These are phyloP conservation scores for Volvox africanus DNA, from an alignment of 139 green algal species.

Conservation along the genomic window DNA sequence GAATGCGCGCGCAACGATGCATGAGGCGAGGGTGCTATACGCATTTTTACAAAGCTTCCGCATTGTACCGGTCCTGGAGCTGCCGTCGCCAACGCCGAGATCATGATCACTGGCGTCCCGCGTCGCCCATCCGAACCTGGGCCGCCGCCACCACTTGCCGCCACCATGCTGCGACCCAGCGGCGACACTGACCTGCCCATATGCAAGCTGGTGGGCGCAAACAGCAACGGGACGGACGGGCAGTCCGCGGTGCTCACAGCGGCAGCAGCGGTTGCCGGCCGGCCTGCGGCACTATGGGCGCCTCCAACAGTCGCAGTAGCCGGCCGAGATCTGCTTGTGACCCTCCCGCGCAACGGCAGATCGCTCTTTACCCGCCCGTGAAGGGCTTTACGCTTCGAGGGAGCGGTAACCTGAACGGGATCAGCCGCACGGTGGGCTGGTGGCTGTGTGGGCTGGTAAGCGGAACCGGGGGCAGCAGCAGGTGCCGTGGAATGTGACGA, in stretches of 20 bases:
- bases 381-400: neutral
- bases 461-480: too few relatives aligned
- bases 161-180: constrained; percentile 23
- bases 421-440: too few relatives aligned
- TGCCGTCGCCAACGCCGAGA: neutral
- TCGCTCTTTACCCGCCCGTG: constrained; percentile 13
- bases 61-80: neutral
- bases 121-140: neutral
- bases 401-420: too few relatives aligned
- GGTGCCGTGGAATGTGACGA: too few relatives aligned
- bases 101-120: neutral
- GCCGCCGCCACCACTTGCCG: neutral
- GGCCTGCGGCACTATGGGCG: neutral
- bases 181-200: constrained; percentile 13
- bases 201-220: neutral
- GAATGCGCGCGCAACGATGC: too few relatives aligned
- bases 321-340: neutral
- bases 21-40: too few relatives aligned
- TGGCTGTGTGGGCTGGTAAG: too few relatives aligned
- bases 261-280: neutral
- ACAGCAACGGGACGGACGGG: neutral
- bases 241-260: neutral
- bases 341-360: neutral
- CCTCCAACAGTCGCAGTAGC: neutral
- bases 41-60: too few relatives aligned